These are phyloP conservation scores for Xylaria sp. DNA, from an alignment of 2,329 filamentous ascomycete species.

Conservation along the genomic window DNA sequence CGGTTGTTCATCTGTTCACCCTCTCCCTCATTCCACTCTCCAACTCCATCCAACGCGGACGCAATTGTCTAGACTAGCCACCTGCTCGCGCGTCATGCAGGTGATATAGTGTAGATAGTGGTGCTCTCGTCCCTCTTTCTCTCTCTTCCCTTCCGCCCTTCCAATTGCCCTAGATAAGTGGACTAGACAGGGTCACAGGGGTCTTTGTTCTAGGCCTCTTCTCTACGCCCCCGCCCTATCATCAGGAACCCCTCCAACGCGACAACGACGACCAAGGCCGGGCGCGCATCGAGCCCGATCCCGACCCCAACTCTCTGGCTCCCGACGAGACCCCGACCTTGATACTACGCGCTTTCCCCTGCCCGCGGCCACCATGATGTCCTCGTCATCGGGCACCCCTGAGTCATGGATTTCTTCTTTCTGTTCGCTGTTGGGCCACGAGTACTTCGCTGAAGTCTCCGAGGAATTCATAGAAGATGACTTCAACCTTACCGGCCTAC, in stretches of 20 bases:
- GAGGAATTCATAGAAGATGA: constrained; percentile 99
- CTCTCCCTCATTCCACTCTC: background rate
- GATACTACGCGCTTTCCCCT: background rate
- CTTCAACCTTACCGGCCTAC: constrained; percentile 95
- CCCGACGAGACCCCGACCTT: background rate
- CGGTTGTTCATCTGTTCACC: background rate
- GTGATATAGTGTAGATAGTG: constrained; percentile 30
- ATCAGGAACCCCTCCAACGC: constrained; percentile 21
- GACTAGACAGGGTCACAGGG: constrained; percentile 25
- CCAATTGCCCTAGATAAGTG: constrained; percentile 27
- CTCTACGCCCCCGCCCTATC: constrained; percentile 8
- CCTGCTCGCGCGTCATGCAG: constrained; percentile 36
- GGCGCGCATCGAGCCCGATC: constrained; percentile 7
- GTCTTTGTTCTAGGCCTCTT: constrained; percentile 12
- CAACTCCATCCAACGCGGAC: background rate
- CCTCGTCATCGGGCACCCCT: constrained; percentile 63
- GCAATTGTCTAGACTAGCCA: background rate
- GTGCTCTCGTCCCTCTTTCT: constrained; percentile 12
- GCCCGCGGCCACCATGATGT: constrained; percentile 51
- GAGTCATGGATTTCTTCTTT: constrained; percentile 99
- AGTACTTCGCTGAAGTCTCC: constrained; percentile 98
- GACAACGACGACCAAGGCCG: background rate
- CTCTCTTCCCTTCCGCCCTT: constrained; percentile 4
- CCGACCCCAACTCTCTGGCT: background rate
- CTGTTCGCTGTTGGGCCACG: constrained; percentile 92